These are phyloP conservation scores for Boletus tomentosulus DNA, from an alignment of 768 basidiomycete species.

Conservation along the genomic window DNA sequence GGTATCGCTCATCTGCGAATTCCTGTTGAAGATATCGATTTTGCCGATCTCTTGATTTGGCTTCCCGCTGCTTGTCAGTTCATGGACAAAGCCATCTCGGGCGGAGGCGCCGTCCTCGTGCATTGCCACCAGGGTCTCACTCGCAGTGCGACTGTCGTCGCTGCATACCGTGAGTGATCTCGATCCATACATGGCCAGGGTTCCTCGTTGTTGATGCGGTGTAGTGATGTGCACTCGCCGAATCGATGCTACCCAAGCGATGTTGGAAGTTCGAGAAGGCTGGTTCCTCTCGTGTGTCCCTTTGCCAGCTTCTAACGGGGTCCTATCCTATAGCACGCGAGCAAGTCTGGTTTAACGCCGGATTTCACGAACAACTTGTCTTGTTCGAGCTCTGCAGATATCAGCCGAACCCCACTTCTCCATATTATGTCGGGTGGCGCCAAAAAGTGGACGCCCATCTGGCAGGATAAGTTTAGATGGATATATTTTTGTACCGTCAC, in stretches of 20 bases:
- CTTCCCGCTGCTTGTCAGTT: constrained; percentile 64
- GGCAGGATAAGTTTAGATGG: constrained; percentile 23
- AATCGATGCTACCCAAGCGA: constrained; percentile 52
- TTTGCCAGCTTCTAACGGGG: constrained; percentile 3
- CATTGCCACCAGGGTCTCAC: constrained; percentile 66
- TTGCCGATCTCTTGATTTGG: constrained; percentile 63
- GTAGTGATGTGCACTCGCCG: constrained; percentile 67
- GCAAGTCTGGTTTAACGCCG: constrained; percentile 76
- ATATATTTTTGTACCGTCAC: background rate
- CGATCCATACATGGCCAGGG: background rate
- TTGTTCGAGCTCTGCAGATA: constrained; percentile 73
- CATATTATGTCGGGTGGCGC: constrained; percentile 67
- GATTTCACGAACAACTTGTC: constrained; percentile 75
- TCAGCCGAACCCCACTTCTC: constrained; percentile 52
- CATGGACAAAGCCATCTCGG: constrained; percentile 55
- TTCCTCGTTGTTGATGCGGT: constrained; percentile 10
- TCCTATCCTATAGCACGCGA: constrained; percentile 49
- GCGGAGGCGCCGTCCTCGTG: constrained; percentile 60
- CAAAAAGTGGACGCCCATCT: constrained; percentile 49
- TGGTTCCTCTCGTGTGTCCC: constrained; percentile 10
- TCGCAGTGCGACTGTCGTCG: constrained; percentile 65
- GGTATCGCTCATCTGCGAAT: constrained; percentile 69
- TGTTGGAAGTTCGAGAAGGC: constrained; percentile 61
- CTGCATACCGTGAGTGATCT: constrained; percentile 62
- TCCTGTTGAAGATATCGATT: constrained; percentile 64